phyloP scores from a whole-genome alignment of 352 stramenopile species.

The Phytopythium litorale region DNA sequence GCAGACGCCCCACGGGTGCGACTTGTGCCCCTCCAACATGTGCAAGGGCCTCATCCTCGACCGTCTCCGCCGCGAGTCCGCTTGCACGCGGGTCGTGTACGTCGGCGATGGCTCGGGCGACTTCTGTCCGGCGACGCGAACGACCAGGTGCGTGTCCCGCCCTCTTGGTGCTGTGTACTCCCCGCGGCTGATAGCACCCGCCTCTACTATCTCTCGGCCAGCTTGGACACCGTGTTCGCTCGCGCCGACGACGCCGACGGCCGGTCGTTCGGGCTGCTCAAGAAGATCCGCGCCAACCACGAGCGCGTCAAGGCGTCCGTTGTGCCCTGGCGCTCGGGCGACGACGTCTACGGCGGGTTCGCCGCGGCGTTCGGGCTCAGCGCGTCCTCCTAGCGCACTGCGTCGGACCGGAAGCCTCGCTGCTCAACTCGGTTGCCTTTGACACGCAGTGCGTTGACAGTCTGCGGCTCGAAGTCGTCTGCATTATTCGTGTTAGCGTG shows the following conservation, averaged over 20 bases:
- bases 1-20: constrained; percentile 42
- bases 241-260: constrained; percentile 43
- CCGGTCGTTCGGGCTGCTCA: constrained; percentile 51
- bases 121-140: constrained; percentile 54
- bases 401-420: not conserved
- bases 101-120: constrained; percentile 69
- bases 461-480: no score
- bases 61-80: constrained; percentile 23
- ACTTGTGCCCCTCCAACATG: constrained; percentile 69
- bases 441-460: no score
- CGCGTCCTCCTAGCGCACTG: not conserved
- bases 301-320: constrained; percentile 39
- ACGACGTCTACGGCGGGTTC: constrained; percentile 61
- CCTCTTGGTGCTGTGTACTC: not conserved
- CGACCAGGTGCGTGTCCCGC: constrained; percentile 38
- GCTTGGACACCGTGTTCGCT: constrained; percentile 62
- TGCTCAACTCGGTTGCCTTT: no score
- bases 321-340: constrained; percentile 54
- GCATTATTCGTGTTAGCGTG: no score
- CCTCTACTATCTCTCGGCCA: constrained; percentile 5
- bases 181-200: not conserved
- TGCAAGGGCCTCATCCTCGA: constrained; percentile 78
- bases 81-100: constrained; percentile 56
- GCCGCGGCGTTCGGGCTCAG: not conserved
- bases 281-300: constrained; percentile 31